Base-by-base conservation (phyloP, 768 basidiomycete genomes). In the Trametes coccinea region DNA sequence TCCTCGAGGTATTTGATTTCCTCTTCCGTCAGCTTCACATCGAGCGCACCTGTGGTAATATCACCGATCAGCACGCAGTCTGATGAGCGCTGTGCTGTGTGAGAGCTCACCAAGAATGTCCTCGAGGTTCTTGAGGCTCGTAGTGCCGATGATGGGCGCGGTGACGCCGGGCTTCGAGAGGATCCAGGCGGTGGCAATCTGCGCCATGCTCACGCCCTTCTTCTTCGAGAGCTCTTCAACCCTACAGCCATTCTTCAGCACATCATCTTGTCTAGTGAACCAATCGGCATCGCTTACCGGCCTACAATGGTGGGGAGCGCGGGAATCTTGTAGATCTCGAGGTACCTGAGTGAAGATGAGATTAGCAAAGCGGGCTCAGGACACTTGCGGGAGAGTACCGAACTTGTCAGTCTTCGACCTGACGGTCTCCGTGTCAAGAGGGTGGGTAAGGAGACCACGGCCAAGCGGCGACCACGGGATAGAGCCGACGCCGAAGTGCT, bases 1-100 rank as follows among this genome's bases (percentile, higher is more conserved):
- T 83, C 79, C 59, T 82, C 80, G 37, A 89, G 78, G 56, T 77
- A 77, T 70, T 81, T 78, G 47, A 83, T 72, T 66, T 89, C 87
- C 17, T 87, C 85, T 2, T 77, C 53, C 27, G 60, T 49, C 16
- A 54, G 47, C 39, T 31, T 47, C 27, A 54, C 53, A 30, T 49
- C 53, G 13, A 54, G 44, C 34, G 59, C 52, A 30, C 56, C 56
- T 57, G 45, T 59, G 56, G 30, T 49, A 13, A 30, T 2, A 37
- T 11, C 29, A 48, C 30, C 16, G 34, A 70, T 33, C 13, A 31
- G 22, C 7, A 29, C 30, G 5, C 45, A 7, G 4, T 9, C 5
- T 17, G 22, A 43, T 16, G 30, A 14, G 9, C 30, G 16, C 13
- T 5, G 2, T 8, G 11, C 4, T 31, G 13, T 29, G 46, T 4